Evolutionary conservation across 1,284 basidiomycete genomes (phyloP), one percentile per base, ranked within the genome.

Genomic region (Pterulicium gracile): DNA sequence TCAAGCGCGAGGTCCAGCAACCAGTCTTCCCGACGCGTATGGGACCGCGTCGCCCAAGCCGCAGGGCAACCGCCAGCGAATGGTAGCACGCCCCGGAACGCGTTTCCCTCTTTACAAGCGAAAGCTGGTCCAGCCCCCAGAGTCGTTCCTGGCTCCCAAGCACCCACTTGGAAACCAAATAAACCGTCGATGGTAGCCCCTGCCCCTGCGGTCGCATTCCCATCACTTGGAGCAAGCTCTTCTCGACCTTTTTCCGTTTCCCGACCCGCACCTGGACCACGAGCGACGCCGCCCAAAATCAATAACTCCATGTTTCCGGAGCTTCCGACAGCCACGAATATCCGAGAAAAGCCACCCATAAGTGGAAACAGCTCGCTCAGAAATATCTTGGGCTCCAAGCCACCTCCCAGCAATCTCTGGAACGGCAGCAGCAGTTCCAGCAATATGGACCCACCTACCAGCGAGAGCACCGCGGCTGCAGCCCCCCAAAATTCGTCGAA

Each of bases 21-120:
- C n/a, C 70, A 72, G 47, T 73, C 78, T 3, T 78, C 79, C 1
- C 67, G 77, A 43, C 75, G 81, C 50, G 76, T 96, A 0, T 91
- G 79, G 82, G 89, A 89, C 54, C 81, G 90, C 19, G 92, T 96
- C 34, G 92, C 89, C 17, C 78, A 79, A 47, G 92, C 89, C 0
- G 92, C 90, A 1, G 70, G 72, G 2, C 76, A 79, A 3, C 68
- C 69, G 47, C 48, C 60, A n/a, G 51, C 64, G 12, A 55, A 73
- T 0, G 42, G 61, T 15, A 46, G 52, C 51, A 54, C 48, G 32
- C 50, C 56, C 40, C 49, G 57, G 24, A 64, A 69, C 19, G 65
- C 66, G 10, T 81, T 79, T 57, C 78, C 77, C 2, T 54, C 68
- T 0, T 63, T 77, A 2, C 56, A 58, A n/a, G 46, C 62, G 3